Evolutionary conservation across 306 rosid species (phyloP).

Genomic region (Purshia tridentata): DNA sequence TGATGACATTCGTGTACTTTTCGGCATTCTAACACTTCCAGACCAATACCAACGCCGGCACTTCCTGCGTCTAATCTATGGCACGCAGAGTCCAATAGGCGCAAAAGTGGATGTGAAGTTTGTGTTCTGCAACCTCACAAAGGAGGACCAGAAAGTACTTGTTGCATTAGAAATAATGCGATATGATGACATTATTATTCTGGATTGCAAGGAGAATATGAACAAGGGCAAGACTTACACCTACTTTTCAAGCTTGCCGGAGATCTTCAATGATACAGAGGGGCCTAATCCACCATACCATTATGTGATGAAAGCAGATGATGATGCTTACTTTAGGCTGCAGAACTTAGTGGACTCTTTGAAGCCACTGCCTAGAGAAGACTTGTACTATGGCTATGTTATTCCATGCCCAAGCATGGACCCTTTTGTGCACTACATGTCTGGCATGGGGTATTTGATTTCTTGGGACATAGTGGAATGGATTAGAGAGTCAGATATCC

Average conservation of each 20-base stretch:
- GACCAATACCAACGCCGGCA: slow-evolving; percentile 92
- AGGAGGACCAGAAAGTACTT: slow-evolving; percentile 72
- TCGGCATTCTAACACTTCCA: slow-evolving; percentile 82
- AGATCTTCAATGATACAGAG: slow-evolving; percentile 47
- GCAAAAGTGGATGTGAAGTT: slow-evolving; percentile 74
- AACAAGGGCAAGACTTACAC: slow-evolving; percentile 86
- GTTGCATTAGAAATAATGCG: slow-evolving; percentile 82
- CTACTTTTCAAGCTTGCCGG: slow-evolving; percentile 71
- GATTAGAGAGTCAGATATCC: slow-evolving; percentile 74
- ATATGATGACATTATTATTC: slow-evolving; percentile 75
- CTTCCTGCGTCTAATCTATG: slow-evolving; percentile 86
- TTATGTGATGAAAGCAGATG: slow-evolving; percentile 87
- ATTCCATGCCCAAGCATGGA: slow-evolving; percentile 96
- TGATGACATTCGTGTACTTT: slow-evolving; percentile 58
- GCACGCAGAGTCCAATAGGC: slow-evolving; percentile 51
- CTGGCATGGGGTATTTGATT: slow-evolving; percentile 92
- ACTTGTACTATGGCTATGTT: slow-evolving; percentile 85
- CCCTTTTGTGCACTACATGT: slow-evolving; percentile 83
- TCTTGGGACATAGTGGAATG: slow-evolving; percentile 94
- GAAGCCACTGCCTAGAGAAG: slow-evolving; percentile 62
- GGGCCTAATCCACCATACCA: slow-evolving; percentile 68
- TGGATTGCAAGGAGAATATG: slow-evolving; percentile 89
- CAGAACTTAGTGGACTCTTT: slow-evolving; percentile 62
- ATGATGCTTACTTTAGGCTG: slow-evolving; percentile 66
- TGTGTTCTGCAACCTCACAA: slow-evolving; percentile 88